phyloP scores from a whole-genome alignment of 2,329 filamentous ascomycete species.

The Stagonosporopsis vannaccii region DNA sequence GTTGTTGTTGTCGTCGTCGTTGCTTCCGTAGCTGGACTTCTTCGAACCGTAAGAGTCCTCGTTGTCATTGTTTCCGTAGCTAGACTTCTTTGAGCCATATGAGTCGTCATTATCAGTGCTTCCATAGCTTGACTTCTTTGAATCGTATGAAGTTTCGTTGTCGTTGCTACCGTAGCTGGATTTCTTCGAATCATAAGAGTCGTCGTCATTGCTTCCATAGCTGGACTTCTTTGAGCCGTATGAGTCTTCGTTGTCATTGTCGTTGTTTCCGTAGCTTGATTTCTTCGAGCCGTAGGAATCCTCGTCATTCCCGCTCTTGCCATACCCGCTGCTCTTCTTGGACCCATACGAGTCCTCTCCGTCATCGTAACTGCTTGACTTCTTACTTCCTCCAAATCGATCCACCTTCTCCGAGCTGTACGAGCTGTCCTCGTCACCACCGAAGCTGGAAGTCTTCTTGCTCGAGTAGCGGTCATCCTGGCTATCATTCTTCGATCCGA shows the following conservation, averaged over 20 bases:
- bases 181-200: conserved; percentile 9
- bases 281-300: conserved; percentile 5
- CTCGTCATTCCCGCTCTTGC: too few species aligned
- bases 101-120: not conserved
- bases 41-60: conserved; percentile 1
- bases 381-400: not conserved
- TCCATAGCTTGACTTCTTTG: conserved; percentile 8
- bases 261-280: conserved; percentile 2
- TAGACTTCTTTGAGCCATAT: not conserved
- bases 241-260: not conserved
- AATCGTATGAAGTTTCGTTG: not conserved
- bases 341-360: conserved; percentile 9
- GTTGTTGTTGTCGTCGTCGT: not conserved
- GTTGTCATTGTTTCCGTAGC: conserved; percentile 1
- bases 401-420: conserved; percentile 1
- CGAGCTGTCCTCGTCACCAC: not conserved
- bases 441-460: not conserved
- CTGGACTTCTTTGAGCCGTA: conserved; percentile 1
- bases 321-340: too few species aligned
- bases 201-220: too few species aligned
- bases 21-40: conserved; percentile 8
- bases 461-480: not conserved
- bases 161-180: too few species aligned
- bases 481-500: conserved; percentile 14
- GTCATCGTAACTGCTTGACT: conserved; percentile 2